Base-by-base conservation (phyloP, 2,329 filamentous ascomycete species). In the Ceratocystis smalleyi region DNA sequence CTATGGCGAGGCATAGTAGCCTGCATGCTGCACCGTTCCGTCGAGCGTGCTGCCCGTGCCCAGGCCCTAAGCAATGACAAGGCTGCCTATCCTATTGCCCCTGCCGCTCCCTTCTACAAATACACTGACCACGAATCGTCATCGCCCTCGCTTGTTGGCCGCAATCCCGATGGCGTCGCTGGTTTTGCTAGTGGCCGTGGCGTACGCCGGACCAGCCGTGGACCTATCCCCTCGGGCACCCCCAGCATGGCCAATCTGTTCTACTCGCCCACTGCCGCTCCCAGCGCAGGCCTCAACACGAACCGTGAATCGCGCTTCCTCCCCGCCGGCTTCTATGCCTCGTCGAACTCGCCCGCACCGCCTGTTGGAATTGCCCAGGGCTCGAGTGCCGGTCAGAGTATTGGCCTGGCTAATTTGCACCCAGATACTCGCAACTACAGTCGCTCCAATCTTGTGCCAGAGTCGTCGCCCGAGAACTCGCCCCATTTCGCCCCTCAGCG, bases 21-120 rank as follows among this genome's bases (percentile, higher is more conserved):
- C 67, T 95, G 90, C 81, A 87, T 92, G 51, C 83, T 99, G 66
- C 92, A 96, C 74, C 88, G 92, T 66, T 94, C 88, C 43, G 91
- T 97, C 66, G 88, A 89, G 72, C 87, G 86, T 68, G 90, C 92
- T 61, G 88, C 91, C n/a, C 78, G 86, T 72, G 83, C 85, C 55
- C 86, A 91, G 69, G 83, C 88, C 71, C 73, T 81, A 67, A 79
- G 82, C 63, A 88, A 89, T 72, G 81, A 83, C 71, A 92, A 92
- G 75, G 78, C 83, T 24, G 78, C 81, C 66, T 87, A 85, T 71
- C 81, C 78, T 15, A 75, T 78, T 51, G 78, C 81, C 19, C 76
- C 81, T 2, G 51, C 62, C 8, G 77, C 81, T 7, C 80, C 81
- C 7, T 84, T 85, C 69, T 86, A 86, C 75, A 85, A 85, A 70